Evolutionary conservation across 1,284 basidiomycete species (phyloP).

Genomic region (Crocinoboletus sp.): DNA sequence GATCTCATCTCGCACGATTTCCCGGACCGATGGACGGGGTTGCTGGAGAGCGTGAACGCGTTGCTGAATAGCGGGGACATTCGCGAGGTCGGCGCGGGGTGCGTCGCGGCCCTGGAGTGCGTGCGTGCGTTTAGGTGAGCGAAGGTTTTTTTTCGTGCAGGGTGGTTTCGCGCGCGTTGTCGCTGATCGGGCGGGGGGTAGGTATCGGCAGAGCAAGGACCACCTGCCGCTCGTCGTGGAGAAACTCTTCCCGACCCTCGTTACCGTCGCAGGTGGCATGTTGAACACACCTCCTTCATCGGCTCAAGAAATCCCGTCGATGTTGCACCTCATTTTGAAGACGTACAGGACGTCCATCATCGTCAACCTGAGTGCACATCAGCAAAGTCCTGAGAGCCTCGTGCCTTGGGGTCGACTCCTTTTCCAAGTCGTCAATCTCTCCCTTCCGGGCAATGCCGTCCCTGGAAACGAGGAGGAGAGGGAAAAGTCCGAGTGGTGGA

Average conservation of each 20-base stretch:
- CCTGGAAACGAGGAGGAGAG: slow-evolving; percentile 70
- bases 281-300: slow-evolving; percentile 54
- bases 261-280: slow-evolving; percentile 62
- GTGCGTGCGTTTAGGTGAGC: slow-evolving; percentile 64
- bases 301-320: slow-evolving; percentile 65
- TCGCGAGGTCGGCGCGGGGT: slow-evolving; percentile 72
- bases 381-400: slow-evolving; percentile 68
- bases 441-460: slow-evolving; percentile 59
- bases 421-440: slow-evolving; percentile 69
- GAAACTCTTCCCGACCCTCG: slow-evolving; percentile 69
- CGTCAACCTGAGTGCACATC: slow-evolving; percentile 64
- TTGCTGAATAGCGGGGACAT: slow-evolving; percentile 62
- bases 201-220: slow-evolving; percentile 62
- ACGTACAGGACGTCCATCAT: slow-evolving; percentile 78
- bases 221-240: slow-evolving; percentile 55
- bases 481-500: slow-evolving; percentile 82
- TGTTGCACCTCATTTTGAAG: slow-evolving; percentile 80
- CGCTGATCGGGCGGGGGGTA: slow-evolving; percentile 32
- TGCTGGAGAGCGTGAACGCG: slow-evolving; percentile 58
- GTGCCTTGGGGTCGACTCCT: slow-evolving; percentile 85
- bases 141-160: too few species aligned
- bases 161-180: slow-evolving; percentile 26
- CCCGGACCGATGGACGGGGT: slow-evolving; percentile 66
- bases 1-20: slow-evolving; percentile 69
- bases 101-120: slow-evolving; percentile 69